Evolutionary conservation across 148 eudicot species (phyloP), one percentile per base, ranked within the genome.

Genomic region (Fagopyrum tataricum): DNA sequence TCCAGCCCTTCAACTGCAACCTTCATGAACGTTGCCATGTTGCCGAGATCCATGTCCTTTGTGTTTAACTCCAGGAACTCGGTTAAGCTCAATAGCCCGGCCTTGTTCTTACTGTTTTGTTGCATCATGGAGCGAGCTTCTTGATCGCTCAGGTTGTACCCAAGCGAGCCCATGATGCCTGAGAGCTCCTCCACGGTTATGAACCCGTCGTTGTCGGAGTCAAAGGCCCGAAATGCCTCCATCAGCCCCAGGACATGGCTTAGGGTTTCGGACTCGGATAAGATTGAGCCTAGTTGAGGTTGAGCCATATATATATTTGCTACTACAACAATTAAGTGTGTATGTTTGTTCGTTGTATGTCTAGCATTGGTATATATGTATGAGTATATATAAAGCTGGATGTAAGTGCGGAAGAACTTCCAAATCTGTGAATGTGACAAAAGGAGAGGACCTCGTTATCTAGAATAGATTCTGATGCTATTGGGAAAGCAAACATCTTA

Each of bases 21-120:
- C 48, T 75, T 76, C 5, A 82, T 76, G 31, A 56, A 39, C 12
- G 70, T 71, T 21, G 73, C 74, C 37, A 82, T 40, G 53, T 66
- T 67, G 39, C 85, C 81, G 39, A 85, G 56, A 44, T 78, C 78
- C 72, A 78, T 55, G 2, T 78, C 83, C 49, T 74, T 70, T 0
- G 83, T 82, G 83, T 85, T 85, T 51, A 85, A 39, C 46, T 82
- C 85, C 10, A 85, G 74, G 75, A 82, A 85, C 75, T 82, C 84
- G 4, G 77, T 51, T 7, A 85, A 49, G 78, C 72, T 80, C 52
- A 82, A 76, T 13, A 64, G 77, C 39, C 80, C 85, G 24, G 78
- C 85, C 14, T 49, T 21, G 51, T 81, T 75, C 37, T 73, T 73
- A 48, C 76, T 76, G 17, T 80, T 79, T 52, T 78, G 64, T 31